phyloP scores from a whole-genome alignment of 768 basidiomycete genomes.

The Mycena capillaripes region DNA sequence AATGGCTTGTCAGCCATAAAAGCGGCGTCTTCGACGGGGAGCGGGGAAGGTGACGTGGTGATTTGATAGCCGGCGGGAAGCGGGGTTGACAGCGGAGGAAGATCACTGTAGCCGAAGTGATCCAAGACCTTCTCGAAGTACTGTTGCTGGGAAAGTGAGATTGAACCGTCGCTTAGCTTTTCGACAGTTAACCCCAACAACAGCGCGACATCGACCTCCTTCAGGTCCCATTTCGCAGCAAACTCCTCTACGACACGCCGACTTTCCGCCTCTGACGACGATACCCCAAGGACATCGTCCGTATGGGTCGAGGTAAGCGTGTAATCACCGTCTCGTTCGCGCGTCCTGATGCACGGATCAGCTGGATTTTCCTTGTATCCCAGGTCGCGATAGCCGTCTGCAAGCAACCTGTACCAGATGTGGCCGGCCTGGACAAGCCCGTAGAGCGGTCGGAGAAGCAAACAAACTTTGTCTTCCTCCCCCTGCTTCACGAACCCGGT shows the following conservation, averaged over 20 bases:
- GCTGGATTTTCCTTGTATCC: conserved; percentile 6
- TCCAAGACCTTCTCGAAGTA: conserved; percentile 11
- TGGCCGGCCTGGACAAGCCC: conserved; percentile 10
- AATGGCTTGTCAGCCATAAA: neutral
- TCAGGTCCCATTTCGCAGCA: conserved; percentile 18
- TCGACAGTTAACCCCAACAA: conserved; percentile 11
- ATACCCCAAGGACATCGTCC: conserved; percentile 8
- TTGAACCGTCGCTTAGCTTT: neutral
- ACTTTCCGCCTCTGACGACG: conserved; percentile 7
- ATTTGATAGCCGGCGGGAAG: neutral
- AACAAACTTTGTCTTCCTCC: conserved; percentile 22
- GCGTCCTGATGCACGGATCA: conserved; percentile 16
- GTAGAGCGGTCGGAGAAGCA: conserved; percentile 14
- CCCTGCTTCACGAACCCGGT: conserved; percentile 16
- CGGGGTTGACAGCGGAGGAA: conserved; percentile 8
- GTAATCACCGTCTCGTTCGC: neutral
- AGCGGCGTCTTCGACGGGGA: neutral
- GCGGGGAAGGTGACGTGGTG: neutral
- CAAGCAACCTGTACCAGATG: neutral
- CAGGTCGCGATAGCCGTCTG: neutral
- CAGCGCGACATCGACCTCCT: conserved; percentile 6
- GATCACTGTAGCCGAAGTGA: neutral
- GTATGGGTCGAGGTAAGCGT: conserved; percentile 20
- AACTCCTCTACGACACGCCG: conserved; percentile 5
- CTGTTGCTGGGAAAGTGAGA: neutral